Conservation (phyloP, 2,329 filamentous ascomycete species). For the Diaporthe velutina region DNA sequence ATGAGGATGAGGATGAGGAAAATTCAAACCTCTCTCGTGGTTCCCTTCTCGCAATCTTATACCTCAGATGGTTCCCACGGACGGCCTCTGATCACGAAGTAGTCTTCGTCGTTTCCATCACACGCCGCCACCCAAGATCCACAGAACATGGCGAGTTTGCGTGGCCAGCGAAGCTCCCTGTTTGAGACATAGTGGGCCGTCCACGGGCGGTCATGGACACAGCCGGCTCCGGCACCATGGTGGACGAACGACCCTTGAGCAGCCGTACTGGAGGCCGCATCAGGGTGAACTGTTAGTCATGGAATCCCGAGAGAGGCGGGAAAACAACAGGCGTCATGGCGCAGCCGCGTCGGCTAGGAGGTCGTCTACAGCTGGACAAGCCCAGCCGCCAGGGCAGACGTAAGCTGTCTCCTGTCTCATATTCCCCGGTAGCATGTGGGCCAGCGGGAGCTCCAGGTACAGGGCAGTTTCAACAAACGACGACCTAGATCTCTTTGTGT, state of each 20-base stretch:
- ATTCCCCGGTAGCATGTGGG: neutral
- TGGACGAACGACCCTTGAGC: too few relatives aligned
- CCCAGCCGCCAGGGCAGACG: conserved; percentile 5
- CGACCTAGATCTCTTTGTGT: neutral
- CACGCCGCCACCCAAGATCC: conserved; percentile 8
- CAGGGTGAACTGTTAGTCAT: neutral
- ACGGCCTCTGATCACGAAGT: neutral
- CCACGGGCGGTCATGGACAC: conserved; percentile 6
- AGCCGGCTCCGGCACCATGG: neutral
- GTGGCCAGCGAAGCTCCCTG: conserved; percentile 17
- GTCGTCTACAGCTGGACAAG: neutral
- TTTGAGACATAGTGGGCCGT: conserved; percentile 15
- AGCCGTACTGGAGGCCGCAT: neutral
- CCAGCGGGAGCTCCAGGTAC: neutral
- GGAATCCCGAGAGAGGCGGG: neutral
- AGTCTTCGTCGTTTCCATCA: neutral
- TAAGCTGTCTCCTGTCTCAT: conserved; percentile 19
- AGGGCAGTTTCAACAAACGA: neutral
- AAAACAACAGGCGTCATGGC: neutral
- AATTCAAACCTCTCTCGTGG: neutral
- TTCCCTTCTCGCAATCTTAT: conserved; percentile 8
- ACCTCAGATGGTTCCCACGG: neutral
- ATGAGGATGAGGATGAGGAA: conserved; percentile 12
- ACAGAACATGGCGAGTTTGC: conserved; percentile 7
- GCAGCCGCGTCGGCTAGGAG: conserved; percentile 2